Percentiles rank a stretch among this genome's conserved stretches.
Evolutionary conservation across 768 basidiomycete species (phyloP).

Genomic region (Pleurotus platypus): DNA sequence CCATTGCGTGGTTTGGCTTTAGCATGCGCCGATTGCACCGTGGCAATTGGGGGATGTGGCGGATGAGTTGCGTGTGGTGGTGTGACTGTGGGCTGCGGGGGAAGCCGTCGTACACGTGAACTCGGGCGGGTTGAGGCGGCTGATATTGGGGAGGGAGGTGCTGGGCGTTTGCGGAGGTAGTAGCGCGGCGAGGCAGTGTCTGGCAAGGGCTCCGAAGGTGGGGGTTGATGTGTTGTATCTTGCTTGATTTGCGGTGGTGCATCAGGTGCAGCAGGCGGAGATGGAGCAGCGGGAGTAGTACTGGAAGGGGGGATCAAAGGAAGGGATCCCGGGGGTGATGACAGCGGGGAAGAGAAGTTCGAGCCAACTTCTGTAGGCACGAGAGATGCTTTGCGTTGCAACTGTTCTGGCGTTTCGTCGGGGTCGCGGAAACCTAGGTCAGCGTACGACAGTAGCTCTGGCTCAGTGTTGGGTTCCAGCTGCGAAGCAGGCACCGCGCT

Average conservation of each 20-base stretch:
- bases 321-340: constrained; percentile 11
- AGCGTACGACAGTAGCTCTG: constrained; percentile 32
- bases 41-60: constrained; percentile 10
- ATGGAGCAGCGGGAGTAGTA: background rate
- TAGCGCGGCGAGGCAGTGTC: constrained; percentile 22
- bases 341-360: constrained; percentile 15
- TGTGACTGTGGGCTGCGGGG: constrained; percentile 1
- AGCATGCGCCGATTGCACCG: constrained; percentile 21
- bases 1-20: constrained; percentile 13
- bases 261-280: background rate
- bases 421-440: constrained; percentile 22
- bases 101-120: constrained; percentile 13
- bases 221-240: constrained; percentile 14
- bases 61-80: background rate
- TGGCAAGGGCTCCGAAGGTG: background rate
- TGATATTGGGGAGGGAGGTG: constrained; percentile 15
- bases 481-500: constrained; percentile 32
- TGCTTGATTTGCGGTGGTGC: background rate
- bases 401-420: background rate
- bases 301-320: constrained; percentile 7
- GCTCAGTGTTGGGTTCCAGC: constrained; percentile 23
- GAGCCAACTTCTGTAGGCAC: constrained; percentile 8
- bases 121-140: constrained; percentile 14
- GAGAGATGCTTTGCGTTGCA: background rate
- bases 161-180: constrained; percentile 28